Base-by-base conservation (phyloP, 495 filamentous ascomycete genomes). In the Usnea hakonensis region DNA sequence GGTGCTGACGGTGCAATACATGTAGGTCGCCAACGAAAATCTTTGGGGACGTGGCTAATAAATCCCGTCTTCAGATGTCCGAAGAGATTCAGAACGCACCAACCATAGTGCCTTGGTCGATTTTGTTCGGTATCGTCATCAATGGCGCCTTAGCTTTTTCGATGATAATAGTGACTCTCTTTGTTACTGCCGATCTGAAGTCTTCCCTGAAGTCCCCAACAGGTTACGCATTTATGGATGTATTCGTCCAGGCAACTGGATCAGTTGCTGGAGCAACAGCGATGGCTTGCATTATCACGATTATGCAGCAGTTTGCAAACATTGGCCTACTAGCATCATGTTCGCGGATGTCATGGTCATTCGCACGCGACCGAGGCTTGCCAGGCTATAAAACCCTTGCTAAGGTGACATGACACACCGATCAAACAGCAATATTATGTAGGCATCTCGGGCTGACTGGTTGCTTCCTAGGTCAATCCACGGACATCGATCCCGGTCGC, bases 301-400 rank as follows among this genome's bases (percentile, higher is more conserved):
- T 79, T 55, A 71, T 80, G n/a, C 73, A 75, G 46, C 72, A 74
- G 59, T 74, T 77, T 55, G 73, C 75, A 46, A 71, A 74, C 61
- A 77, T 84, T 67, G 78, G 75, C 55, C 70, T 76, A 26, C 67
- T 82, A 5, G 82, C 83, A 5, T 78, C 81, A 7, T 76, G 78
- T 17, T 82, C 79, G 2, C 75, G 85, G 26, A 77, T 81, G 53
- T 73, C 73, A 16, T 87, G 81, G 79, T 76, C 84, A 2, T 87
- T 88, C 66, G 82, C 85, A 13, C 70, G 83, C 8, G 85, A 88
- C 67, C 70, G 77, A 17, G 85, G 82, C 14, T 70, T 87, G 0
- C 85, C 85, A 3, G 56, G 53, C 23, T 71, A 63, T 28, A n/a
- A 37, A 11, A 59, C 32, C 26, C 28, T 63, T 64, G 14, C 53